Evolutionary conservation across 331 rosid species (phyloP).

Genomic region (Phaseolus coccineus): DNA sequence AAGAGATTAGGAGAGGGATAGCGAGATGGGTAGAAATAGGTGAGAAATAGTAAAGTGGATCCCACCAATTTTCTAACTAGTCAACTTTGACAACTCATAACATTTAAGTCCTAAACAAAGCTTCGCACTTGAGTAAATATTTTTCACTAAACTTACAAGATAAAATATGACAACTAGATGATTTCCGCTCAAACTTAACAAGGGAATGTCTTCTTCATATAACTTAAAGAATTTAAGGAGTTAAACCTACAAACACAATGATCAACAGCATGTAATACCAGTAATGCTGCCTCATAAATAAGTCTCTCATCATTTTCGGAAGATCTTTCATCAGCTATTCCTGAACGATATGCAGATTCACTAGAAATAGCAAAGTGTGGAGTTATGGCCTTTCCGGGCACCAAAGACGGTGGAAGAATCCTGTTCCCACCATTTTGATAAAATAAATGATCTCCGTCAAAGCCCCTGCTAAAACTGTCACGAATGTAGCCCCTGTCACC

Average conservation of each 20-base stretch:
- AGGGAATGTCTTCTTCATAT: conserved; percentile 31
- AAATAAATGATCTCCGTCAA: conserved; percentile 58
- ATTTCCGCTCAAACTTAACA: conserved; percentile 22
- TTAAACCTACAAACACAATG: background rate
- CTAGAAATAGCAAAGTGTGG: conserved; percentile 64
- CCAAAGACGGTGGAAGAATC: conserved; percentile 67
- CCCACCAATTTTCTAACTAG: conserved; percentile 27
- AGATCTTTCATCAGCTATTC: conserved; percentile 71
- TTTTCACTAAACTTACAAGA: conserved; percentile 7
- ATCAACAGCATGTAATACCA: conserved; percentile 58
- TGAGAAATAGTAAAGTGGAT: no score
- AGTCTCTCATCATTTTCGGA: conserved; percentile 80
- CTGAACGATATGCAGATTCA: conserved; percentile 66
- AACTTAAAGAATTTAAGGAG: conserved; percentile 36
- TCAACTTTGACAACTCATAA: conserved; percentile 34
- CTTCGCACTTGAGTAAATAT: background rate
- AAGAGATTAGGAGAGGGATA: no score
- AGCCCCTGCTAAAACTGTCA: conserved; percentile 57
- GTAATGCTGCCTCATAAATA: conserved; percentile 91
- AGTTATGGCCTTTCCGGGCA: conserved; percentile 58
- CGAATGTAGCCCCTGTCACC: conserved; percentile 57
- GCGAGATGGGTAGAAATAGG: no score
- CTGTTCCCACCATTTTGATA: conserved; percentile 66
- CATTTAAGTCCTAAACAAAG: conserved; percentile 15
- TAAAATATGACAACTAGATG: conserved; percentile 26